These are phyloP conservation scores for Beauveria sp. DNA, from an alignment of 2,329 filamentous ascomycete species.

Conservation along the genomic window DNA sequence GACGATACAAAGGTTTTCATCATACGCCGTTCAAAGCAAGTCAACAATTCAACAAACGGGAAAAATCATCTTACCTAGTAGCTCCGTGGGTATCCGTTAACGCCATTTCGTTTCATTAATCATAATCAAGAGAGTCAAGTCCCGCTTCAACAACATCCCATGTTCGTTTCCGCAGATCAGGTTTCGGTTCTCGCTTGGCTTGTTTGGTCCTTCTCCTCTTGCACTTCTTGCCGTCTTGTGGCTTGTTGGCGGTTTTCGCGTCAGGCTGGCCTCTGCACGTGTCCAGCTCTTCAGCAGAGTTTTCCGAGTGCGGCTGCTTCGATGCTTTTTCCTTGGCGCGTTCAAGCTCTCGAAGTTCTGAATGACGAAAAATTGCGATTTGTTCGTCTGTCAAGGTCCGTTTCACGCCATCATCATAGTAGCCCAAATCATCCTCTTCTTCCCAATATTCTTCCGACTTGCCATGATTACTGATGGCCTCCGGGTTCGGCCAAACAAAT, in stretches of 20 bases:
- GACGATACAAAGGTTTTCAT: conserved; percentile 88
- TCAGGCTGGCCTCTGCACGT: background rate
- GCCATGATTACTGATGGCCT: conserved; percentile 20
- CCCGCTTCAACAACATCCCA: conserved; percentile 60
- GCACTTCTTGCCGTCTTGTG: conserved; percentile 19
- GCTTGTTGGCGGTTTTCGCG: background rate
- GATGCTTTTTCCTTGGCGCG: conserved; percentile 36
- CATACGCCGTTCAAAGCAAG: conserved; percentile 38
- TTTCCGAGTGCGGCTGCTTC: conserved; percentile 1
- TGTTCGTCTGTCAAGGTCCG: conserved; percentile 87
- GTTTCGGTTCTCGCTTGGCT: conserved; percentile 41
- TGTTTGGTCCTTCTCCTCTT: conserved; percentile 32
- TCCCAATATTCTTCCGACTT: conserved; percentile 23
- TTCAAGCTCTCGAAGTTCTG: conserved; percentile 69
- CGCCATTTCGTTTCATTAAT: conserved; percentile 51
- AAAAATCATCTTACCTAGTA: conserved; percentile 5
- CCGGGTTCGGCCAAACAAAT: conserved; percentile 31
- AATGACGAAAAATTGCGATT: conserved; percentile 83
- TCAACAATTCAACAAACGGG: background rate
- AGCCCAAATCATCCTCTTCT: conserved; percentile 64
- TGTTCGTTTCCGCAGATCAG: conserved; percentile 57
- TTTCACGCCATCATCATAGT: conserved; percentile 79
- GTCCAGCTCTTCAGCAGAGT: conserved; percentile 13
- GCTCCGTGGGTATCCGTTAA: conserved; percentile 17
- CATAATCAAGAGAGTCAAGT: conserved; percentile 53